Percentiles rank a stretch among this genome's conserved stretches.
Conservation (phyloP, 2,329 filamentous ascomycete species). For the Arthrobotrys sphaeroides region DNA sequence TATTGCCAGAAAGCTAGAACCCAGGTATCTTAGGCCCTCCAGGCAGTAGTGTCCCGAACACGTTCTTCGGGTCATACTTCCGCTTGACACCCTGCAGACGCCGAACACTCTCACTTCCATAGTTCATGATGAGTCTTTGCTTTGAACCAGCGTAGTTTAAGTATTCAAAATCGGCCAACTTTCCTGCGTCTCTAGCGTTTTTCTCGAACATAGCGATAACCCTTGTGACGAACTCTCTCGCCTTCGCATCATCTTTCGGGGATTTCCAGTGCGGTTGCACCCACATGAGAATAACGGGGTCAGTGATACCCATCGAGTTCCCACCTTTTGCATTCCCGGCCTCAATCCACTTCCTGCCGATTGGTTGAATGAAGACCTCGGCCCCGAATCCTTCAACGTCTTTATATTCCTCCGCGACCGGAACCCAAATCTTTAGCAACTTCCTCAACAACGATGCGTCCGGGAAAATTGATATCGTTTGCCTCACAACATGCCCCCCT, state of each 20-base stretch:
- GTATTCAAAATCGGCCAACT: conserved; percentile 62
- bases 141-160: conserved; percentile 64
- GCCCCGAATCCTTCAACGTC: conserved; percentile 44
- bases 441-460: conserved; percentile 22
- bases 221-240: conserved; percentile 1
- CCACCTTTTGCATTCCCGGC: conserved; percentile 37
- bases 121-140: conserved; percentile 63
- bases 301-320: conserved; percentile 46
- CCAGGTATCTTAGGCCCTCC: conserved; percentile 60
- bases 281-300: conserved; percentile 11
- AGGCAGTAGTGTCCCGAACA: conserved; percentile 59
- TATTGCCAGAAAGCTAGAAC: neutral
- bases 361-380: conserved; percentile 54
- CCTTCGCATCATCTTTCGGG: conserved; percentile 20
- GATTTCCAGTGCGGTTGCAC: conserved; percentile 2
- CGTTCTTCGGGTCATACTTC: conserved; percentile 57
- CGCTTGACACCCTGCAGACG: conserved; percentile 54
- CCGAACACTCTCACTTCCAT: conserved; percentile 61
- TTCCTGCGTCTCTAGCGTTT: conserved; percentile 58
- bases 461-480: conserved; percentile 26
- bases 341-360: conserved; percentile 42
- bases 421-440: neutral
- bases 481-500: conserved; percentile 13
- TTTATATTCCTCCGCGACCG: neutral
- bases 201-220: conserved; percentile 56